Evolutionary conservation across 345 rosid species (phyloP), one percentile per base, ranked within the genome.

Genomic region (Ceriops decandra): DNA sequence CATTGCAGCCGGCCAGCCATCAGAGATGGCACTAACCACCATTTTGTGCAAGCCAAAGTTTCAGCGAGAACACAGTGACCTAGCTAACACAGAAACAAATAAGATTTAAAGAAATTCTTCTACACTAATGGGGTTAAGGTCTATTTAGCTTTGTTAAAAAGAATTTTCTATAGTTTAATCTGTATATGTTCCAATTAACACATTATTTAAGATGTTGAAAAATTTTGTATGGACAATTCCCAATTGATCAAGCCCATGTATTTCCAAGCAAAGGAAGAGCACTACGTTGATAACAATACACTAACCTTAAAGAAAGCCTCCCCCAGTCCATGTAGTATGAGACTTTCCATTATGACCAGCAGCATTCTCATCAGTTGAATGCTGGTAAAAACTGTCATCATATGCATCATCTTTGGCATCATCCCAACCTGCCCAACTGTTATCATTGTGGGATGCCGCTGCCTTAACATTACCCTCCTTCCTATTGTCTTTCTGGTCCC

Each of bases 341-440:
- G 93, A 66, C 77, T 92, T 92, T 66, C 91, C 97, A 66, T 83
- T 90, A 60, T 77, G 74, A 60, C 81, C 86, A 53, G 66, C 81
- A 61, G 85, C 61, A 64, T 83, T 85, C 76, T 82, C 87, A 73
- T 78, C 76, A 58, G 81, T 68, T 59, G 87, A 78, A 53, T 76
- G 79, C 35, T 91, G 87, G 60, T 88, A 82, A 76, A 77, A 68
- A 64, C 53, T 83, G 64, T 80, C 75, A 75, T 85, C 91, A 62
- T 57, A 82, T 51, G 86, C 90, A 66, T 91, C 96, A 67, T 89
- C 95, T 81, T 93, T 88, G 15, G 69, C 84, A 69, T 93, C 98
- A 71, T 91, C 98, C 93, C 98, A 90, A 52, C 97, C 99, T 66
- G 88, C 88, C 99, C 98, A 95, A 62, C 82, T 84, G 38, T 84